Evolutionary conservation across 1,284 basidiomycete genomes (phyloP).

Genomic region (Sphaerobolus stellatus): DNA sequence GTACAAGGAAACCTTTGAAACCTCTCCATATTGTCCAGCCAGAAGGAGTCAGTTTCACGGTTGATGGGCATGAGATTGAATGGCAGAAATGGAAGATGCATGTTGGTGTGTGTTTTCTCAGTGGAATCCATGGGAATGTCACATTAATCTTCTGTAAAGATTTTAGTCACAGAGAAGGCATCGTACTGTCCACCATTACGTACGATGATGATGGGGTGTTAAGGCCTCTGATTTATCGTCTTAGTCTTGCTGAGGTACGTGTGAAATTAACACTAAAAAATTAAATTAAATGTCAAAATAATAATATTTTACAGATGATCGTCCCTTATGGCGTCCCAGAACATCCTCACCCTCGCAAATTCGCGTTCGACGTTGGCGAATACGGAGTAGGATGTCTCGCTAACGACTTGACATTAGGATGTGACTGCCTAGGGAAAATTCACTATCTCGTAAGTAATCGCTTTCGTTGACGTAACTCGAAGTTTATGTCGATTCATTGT

Average conservation of each 20-base stretch:
- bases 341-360: slow-evolving; percentile 75
- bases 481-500: not conserved
- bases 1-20: slow-evolving; percentile 68
- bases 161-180: slow-evolving; percentile 77
- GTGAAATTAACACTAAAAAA: too few species aligned
- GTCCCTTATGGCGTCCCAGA: slow-evolving; percentile 77
- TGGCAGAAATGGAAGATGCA: slow-evolving; percentile 98
- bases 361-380: slow-evolving; percentile 83
- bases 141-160: slow-evolving; percentile 37
- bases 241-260: slow-evolving; percentile 63
- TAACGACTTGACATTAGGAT: slow-evolving; percentile 79
- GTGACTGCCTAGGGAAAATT: slow-evolving; percentile 82
- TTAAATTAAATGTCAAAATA: too few species aligned
- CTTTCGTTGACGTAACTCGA: not conserved
- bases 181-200: slow-evolving; percentile 79
- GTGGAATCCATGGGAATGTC: not conserved
- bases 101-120: slow-evolving; percentile 62
- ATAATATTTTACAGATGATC: slow-evolving; percentile 56
- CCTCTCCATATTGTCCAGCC: slow-evolving; percentile 86
- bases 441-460: slow-evolving; percentile 64
- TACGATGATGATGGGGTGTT: slow-evolving; percentile 81
- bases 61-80: slow-evolving; percentile 75
- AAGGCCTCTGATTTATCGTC: slow-evolving; percentile 76
- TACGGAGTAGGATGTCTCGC: slow-evolving; percentile 89
- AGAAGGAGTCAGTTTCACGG: slow-evolving; percentile 86